Base-by-base conservation (phyloP, 2,329 filamentous ascomycete genomes). In the Paramyrothecium sp. region DNA sequence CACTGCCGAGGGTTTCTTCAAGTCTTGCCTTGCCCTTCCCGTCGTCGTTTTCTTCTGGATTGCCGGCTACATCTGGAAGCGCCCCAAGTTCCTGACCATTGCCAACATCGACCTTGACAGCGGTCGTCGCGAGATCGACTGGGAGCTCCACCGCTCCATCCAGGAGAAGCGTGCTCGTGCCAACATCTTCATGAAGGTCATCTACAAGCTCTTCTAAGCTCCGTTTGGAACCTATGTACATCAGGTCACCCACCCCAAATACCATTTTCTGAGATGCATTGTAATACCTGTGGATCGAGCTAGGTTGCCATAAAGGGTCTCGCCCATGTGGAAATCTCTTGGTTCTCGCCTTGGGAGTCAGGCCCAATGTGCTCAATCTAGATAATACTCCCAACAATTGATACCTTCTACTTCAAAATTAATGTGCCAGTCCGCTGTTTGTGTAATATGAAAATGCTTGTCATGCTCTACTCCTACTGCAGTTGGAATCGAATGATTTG, bases 41-140 rank as follows among this genome's bases (percentile, higher is more conserved):
- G 77, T 85, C 51, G 78, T 85, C 46, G 61, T 84, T 5, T 54
- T 73, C 58, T 86, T 87, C 70, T 86, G 82, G 79, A 51, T 75
- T 49, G 66, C 69, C 50, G 84, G 87, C 7, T 89, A 81, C 67
- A 16, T 84, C 60, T 90, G 87, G 87, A 90, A 90, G 79, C 76
- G 83, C 47, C 71, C 77, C 22, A 81, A 81, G 19, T 89, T 84
- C 83, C 75, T 87, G 55, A 78, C 69, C 22, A 69, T 83, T 2
- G 72, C 77, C 26, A 73, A 89, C 62, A 89, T 91, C 57, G 87
- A 90, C 63, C 80, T 90, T 55, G 87, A 90, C 67, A 81, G 79
- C 26, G 87, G 87, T 60, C 81, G 87, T 44, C 80, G 87, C 58
- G 81, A 85, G 71, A 78, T 88, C 53, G 81, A 89, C 67, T 88